These are phyloP conservation scores for Schizosaccharomyces lindneri DNA, from an alignment of 805 yeast species.

Conservation along the genomic window DNA sequence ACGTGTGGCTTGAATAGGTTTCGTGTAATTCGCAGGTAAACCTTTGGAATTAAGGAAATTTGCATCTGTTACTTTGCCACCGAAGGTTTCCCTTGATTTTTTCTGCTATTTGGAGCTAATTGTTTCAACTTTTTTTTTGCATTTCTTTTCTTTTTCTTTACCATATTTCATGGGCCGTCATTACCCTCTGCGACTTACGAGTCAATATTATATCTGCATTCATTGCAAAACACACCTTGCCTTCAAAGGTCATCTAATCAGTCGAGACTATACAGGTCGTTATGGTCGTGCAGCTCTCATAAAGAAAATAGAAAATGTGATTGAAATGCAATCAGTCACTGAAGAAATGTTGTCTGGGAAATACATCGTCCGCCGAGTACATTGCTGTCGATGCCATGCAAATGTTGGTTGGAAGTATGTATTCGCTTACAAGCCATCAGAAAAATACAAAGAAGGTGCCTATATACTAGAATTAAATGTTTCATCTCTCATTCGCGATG, in stretches of 20 bases:
- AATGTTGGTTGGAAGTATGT: slow-evolving; percentile 43
- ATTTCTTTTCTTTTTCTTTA: neutral
- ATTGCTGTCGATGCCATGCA: slow-evolving; percentile 28
- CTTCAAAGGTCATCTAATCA: neutral
- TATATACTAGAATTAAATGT: neutral
- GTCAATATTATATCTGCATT: neutral
- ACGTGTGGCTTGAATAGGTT: too few species aligned
- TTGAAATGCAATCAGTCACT: slow-evolving; percentile 16
- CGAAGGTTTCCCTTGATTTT: too few species aligned
- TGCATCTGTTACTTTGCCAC: too few species aligned
- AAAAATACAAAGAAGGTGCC: slow-evolving; percentile 32
- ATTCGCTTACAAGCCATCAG: slow-evolving; percentile 20
- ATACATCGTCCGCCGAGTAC: slow-evolving; percentile 30
- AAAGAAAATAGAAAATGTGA: slow-evolving; percentile 18
- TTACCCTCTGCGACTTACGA: neutral
- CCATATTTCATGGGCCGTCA: neutral
- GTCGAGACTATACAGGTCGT: neutral
- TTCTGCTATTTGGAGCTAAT: too few species aligned
- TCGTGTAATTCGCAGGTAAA: too few species aligned
- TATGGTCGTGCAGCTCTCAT: neutral
- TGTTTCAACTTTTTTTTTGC: too few species aligned
- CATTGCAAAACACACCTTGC: neutral
- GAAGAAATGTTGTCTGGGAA: slow-evolving; percentile 35
- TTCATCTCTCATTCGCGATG: neutral
- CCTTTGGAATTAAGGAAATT: too few species aligned